Evolutionary conservation across 306 rosid species (phyloP), one percentile per base, ranked within the genome.

Genomic region (Ammopiptanthus mongolicus): DNA sequence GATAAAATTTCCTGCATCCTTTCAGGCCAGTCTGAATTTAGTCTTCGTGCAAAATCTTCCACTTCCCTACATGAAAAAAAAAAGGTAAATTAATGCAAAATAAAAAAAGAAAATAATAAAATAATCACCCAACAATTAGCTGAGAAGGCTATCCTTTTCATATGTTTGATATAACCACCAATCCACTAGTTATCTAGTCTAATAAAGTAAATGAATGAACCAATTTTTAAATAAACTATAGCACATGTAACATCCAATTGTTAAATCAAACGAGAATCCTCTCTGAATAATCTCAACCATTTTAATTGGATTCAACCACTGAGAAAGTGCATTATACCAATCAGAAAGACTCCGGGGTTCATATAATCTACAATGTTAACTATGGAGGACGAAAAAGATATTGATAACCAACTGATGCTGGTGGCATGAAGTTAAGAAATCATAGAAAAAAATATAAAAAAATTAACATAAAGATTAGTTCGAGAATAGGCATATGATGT

Each of bases 11-110:
- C 91, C 69, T 88, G 97, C 92, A 89, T 88, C 80, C 97, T 88
- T 81, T 89, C 98, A 23, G 90, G 91, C 98, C 97, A 93, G 81
- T 86, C 92, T 68, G 97, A 93, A 83, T 89, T 93, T 77, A 91
- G 82, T 74, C 93, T 89, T 69, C 97, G 84, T 3, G 93, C 96
- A 66, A 93, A 93, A 88, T 91, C 97, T 82, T 93, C 98, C 65
- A 93, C 97, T 79, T 93, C 98, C 85, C 96, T 89, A 68, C 58
- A 83, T 18, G 55, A 39, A 77, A 65, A 76, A 74, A 47, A 36
- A 12, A 39, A 44, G 0, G 21, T n/a, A 52, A 41, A 25, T 33
- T 29, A 71, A 1, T n/a, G 65, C 29, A 18, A 72, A 23, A 58
- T 12, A 39, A 62, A 19, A 19, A 55, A 23, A 23, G 4, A 64